Base-by-base conservation (phyloP, 2,329 filamentous ascomycete genomes). In the Colletotrichum destructivum region DNA sequence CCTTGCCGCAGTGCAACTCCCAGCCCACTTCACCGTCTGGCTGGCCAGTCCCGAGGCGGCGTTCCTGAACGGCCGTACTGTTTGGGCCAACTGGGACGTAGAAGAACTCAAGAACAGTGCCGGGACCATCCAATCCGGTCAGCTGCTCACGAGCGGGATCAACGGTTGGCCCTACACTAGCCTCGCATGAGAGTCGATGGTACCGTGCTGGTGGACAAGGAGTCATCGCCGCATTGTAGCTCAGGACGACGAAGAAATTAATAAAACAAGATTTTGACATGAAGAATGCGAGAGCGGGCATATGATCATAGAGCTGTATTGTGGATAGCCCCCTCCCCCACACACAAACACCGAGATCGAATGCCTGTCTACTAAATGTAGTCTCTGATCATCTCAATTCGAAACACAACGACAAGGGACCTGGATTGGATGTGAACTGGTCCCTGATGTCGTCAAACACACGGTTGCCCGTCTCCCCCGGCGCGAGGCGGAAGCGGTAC, bases 11-110 rank as follows among this genome's bases (percentile, higher is more conserved):
- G 81, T 79, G 4, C 74, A 77, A 47, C 81, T 87, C 12, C 77
- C 83, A 1, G 83, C 77, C 0, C 76, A 82, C 67, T 87, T 87
- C 74, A 70, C 77, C 3, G 79, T 87, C 7, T 87, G 85, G 85
- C 76, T 83, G 35, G 79, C 82, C 0, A 83, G 81, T 35, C 74
- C 81, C 1, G 84, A 88, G 72, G 85, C 86, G 0, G 75, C 73
- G 7, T 88, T 88, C 72, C 74, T 88, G 35, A 84, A 82, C 51
- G 80, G 82, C 3, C 84, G 83, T 57, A 83, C 84, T 26, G 75
- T 88, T 0, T 88, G 84, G 83, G 80, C 82, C 13, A 84, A 85
- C 26, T 88, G 86, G 86, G 87, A 88, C 75, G 81, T 88, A 0
- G 81, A 85, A 49, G 86, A 88, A 73, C 79, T 88, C 44, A 84